Conservation (phyloP, 1,139 yeast genomes). For the Geotrichum europaeum region DNA sequence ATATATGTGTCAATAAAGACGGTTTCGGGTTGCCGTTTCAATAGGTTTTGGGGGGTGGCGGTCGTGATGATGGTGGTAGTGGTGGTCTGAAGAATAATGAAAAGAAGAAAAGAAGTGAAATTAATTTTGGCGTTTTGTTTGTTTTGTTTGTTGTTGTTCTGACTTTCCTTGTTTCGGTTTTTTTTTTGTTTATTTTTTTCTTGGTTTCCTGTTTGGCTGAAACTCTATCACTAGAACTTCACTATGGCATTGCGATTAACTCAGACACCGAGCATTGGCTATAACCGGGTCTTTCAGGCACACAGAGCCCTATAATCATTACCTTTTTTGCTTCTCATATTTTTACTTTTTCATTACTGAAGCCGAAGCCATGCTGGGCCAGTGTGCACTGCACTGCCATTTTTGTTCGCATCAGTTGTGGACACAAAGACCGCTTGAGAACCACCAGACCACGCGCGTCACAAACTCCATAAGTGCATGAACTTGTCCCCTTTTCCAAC, state of each 20-base stretch:
- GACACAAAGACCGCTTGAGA: not conserved
- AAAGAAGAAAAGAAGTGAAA: slow-evolving; percentile 1
- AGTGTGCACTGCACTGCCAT: too few relatives aligned
- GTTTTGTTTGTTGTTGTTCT: not conserved
- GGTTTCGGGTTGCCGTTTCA: not conserved
- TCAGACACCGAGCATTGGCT: too few relatives aligned
- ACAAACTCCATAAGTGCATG: not conserved
- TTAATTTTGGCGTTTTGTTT: not conserved
- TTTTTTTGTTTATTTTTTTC: not conserved
- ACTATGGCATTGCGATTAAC: not conserved
- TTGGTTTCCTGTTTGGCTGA: not conserved
- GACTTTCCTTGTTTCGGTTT: not conserved
- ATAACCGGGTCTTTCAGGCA: not conserved
- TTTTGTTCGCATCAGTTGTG: not conserved
- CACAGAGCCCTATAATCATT: not conserved
- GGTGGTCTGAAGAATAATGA: not conserved
- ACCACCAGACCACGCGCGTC: not conserved
- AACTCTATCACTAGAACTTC: not conserved
- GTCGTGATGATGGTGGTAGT: not conserved
- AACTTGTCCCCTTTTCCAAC: not conserved
- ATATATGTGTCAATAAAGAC: not conserved
- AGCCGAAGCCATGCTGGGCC: too few relatives aligned
- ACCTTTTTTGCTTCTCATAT: not conserved
- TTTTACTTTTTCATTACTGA: too few relatives aligned
- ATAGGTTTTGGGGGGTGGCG: too few relatives aligned